phyloP scores from a whole-genome alignment of 2,329 filamentous ascomycete genomes.

The Colletotrichum melonis region DNA sequence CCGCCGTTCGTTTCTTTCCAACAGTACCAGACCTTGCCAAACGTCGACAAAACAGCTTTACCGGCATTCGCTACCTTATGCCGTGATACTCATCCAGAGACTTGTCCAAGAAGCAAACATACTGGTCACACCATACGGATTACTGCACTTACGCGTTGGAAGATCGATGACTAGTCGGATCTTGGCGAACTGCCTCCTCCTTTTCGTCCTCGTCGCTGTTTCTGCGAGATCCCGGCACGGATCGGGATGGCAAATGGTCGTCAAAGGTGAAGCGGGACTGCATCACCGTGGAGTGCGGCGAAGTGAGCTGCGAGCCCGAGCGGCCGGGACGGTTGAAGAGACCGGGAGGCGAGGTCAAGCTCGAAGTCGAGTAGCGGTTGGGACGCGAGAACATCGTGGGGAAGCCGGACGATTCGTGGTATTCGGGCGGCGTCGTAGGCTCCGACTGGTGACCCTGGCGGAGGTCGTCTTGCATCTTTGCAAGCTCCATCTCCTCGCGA shows the following conservation, averaged over 20 bases:
- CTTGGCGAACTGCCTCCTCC: constrained; percentile 76
- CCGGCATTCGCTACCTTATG: neutral
- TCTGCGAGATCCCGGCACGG: constrained; percentile 85
- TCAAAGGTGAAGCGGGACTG: constrained; percentile 70
- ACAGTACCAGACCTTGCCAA: neutral
- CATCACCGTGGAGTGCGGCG: constrained; percentile 75
- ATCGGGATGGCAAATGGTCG: constrained; percentile 80
- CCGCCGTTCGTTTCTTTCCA: neutral
- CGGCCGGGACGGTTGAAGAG: constrained; percentile 79
- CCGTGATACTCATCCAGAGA: constrained; percentile 2
- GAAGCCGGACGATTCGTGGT: constrained; percentile 80
- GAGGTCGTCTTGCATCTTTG: constrained; percentile 85
- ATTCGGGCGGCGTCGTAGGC: constrained; percentile 95
- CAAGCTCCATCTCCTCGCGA: constrained; percentile 84
- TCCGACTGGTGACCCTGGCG: constrained; percentile 85
- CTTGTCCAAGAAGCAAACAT: constrained; percentile 24
- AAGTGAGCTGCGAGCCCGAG: constrained; percentile 83
- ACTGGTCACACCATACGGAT: neutral
- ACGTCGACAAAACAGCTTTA: neutral
- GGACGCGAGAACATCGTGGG: constrained; percentile 84
- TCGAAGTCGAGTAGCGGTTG: constrained; percentile 90
- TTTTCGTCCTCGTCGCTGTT: constrained; percentile 94
- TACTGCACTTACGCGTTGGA: constrained; percentile 78
- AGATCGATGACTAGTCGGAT: constrained; percentile 77
- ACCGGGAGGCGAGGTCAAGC: constrained; percentile 84